Evolutionary conservation across 768 basidiomycete species (phyloP).

Genomic region (Boletus subparvulus): DNA sequence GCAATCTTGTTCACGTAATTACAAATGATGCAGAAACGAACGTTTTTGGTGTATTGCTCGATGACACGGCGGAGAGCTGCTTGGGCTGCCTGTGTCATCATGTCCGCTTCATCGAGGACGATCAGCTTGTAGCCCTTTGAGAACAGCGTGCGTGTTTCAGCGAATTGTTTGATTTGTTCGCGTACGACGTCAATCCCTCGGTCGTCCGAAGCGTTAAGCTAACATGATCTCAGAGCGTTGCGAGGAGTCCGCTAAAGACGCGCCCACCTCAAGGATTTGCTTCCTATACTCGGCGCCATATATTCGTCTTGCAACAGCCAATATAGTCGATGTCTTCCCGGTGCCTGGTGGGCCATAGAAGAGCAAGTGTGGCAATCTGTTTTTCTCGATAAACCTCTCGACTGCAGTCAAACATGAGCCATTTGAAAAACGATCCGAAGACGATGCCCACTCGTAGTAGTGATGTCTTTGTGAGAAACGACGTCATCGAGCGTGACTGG

Average conservation of each 20-base stretch:
- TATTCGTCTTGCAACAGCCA: constrained; percentile 92
- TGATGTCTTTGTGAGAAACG: constrained; percentile 96
- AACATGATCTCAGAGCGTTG: constrained; percentile 4
- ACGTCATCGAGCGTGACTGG: constrained; percentile 91
- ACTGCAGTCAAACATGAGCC: constrained; percentile 49
- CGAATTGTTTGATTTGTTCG: constrained; percentile 98
- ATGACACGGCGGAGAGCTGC: constrained; percentile 95
- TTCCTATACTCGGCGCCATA: constrained; percentile 86
- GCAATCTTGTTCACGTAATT: constrained; percentile 99
- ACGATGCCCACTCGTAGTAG: constrained; percentile 70
- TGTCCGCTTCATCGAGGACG: constrained; percentile 98
- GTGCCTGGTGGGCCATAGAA: constrained; percentile 99
- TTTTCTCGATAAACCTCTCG: constrained; percentile 95
- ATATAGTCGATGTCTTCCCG: constrained; percentile 96
- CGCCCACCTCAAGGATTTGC: constrained; percentile 86
- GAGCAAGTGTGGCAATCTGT: constrained; percentile 88
- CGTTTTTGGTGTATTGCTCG: constrained; percentile 98
- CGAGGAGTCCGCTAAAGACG: background rate
- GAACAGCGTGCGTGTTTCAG: constrained; percentile 89
- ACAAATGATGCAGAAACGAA: constrained; percentile 99
- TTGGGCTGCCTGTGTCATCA: constrained; percentile 99
- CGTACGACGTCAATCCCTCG: constrained; percentile 98
- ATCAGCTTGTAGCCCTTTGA: constrained; percentile 97
- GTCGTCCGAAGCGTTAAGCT: constrained; percentile 98
- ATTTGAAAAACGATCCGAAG: background rate